phyloP scores from a whole-genome alignment of 2,329 filamentous ascomycete genomes.

The Sporothrix protearum region DNA sequence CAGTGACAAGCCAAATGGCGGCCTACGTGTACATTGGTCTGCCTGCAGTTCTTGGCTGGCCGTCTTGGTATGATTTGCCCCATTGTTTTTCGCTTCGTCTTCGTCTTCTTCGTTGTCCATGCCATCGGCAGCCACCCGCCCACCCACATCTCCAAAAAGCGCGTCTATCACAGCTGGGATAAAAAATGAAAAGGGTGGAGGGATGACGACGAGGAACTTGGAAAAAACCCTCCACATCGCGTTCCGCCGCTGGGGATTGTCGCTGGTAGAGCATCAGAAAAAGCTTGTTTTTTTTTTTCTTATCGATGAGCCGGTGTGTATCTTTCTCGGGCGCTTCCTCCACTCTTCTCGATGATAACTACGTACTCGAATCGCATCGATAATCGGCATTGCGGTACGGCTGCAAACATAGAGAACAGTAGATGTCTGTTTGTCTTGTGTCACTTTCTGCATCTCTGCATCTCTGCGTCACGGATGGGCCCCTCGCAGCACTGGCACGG shows the following conservation, averaged over 20 bases:
- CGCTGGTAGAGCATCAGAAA: neutral
- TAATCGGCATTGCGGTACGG: neutral
- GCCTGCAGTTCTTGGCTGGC: neutral
- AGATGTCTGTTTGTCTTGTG: neutral
- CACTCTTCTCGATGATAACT: neutral
- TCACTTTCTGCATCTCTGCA: neutral
- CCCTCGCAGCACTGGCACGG: neutral
- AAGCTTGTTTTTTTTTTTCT: neutral
- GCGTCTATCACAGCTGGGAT: neutral
- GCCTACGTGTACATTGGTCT: conserved; percentile 15
- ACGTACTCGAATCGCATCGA: neutral
- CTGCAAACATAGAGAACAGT: neutral
- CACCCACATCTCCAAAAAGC: neutral
- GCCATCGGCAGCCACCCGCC: neutral
- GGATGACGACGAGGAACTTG: neutral
- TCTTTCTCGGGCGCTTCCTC: neutral
- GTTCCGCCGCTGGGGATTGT: neutral
- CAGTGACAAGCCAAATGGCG: neutral
- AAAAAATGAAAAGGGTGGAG: neutral
- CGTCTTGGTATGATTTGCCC: neutral
- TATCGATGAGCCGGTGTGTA: neutral
- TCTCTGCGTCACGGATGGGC: neutral
- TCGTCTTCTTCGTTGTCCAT: neutral
- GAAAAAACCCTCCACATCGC: too few species aligned
- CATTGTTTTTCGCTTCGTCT: neutral